These are phyloP conservation scores for Tetrapisispora nanseiensis DNA, from an alignment of 805 yeast species.

Conservation along the genomic window DNA sequence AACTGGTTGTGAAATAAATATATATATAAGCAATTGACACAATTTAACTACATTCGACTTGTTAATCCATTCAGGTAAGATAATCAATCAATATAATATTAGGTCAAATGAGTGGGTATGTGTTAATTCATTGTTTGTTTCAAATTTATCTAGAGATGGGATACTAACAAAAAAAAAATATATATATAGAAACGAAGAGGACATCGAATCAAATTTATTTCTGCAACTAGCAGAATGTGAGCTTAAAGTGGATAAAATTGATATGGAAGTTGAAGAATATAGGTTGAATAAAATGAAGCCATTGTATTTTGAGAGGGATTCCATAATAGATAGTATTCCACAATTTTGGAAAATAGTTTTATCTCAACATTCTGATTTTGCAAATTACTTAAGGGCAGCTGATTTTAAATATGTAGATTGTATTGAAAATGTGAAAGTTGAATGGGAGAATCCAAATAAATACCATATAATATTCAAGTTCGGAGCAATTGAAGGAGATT, in stretches of 20 bases:
- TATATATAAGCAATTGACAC: not conserved
- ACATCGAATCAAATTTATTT: constrained; percentile 9
- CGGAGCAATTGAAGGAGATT: constrained; percentile 36
- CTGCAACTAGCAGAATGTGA: constrained; percentile 45
- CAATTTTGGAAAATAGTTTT: constrained; percentile 83
- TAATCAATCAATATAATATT: too few species aligned
- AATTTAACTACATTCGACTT: too few species aligned
- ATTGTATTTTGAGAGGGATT: constrained; percentile 49
- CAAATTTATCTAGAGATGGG: not conserved
- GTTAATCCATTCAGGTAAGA: too few species aligned
- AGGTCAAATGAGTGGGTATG: constrained; percentile 1
- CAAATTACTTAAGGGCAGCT: constrained; percentile 64
- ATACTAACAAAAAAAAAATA: constrained; percentile 1
- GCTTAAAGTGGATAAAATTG: constrained; percentile 48
- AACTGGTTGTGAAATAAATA: too few species aligned
- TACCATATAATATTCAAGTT: constrained; percentile 56
- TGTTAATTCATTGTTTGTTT: not conserved
- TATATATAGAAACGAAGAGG: not conserved
- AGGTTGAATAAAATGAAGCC: constrained; percentile 45
- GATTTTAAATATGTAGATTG: constrained; percentile 69
- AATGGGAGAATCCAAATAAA: constrained; percentile 43
- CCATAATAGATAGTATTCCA: constrained; percentile 44
- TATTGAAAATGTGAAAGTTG: constrained; percentile 53
- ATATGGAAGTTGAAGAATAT: constrained; percentile 45
- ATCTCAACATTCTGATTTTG: constrained; percentile 76